Evolutionary conservation across 768 basidiomycete genomes (phyloP), one percentile per base, ranked within the genome.

Genomic region (Lyophyllum shimeji): DNA sequence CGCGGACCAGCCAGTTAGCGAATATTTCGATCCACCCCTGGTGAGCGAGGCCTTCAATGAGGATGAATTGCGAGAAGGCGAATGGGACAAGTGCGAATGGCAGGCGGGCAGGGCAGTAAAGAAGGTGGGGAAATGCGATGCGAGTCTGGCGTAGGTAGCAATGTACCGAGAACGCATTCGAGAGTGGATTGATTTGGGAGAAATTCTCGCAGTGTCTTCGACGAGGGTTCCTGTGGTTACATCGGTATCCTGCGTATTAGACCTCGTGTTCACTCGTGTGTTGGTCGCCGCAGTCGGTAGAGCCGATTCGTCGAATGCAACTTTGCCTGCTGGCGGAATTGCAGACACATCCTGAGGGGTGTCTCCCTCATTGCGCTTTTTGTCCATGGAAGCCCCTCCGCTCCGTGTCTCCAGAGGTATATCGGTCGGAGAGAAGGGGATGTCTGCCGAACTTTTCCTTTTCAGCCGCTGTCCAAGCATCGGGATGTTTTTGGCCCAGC

Each of bases 31-130:
- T 92, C 94, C 95, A 98, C 24, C 93, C 93, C 56, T 87, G 85
- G 58, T 84, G 79, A 12, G 85, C 78, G 6, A 98, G 80, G 0
- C 81, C 90, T 66, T 95, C 89, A 55, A 96, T 92, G 54, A 98
- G 83, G 61, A 98, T 93, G 74, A 98, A 98, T 71, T 95, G 93
- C 0, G 89, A 87, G 67, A 98, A 94, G 0, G 94, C 91, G 65
- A 98, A 98, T 0, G 93, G 93, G 15, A 97, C 75, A 7, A 97
- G 83, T 12, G 84, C 80, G 56, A 94, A 84, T 0, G 94, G 95
- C 0, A 95, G 76, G 18, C 87, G 82, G 0, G 83, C 20, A 86
- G 72, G 20, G 85, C 82, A 9, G 81, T 82, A 67, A 80, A 77
- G 58, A 89, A 76, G 1, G 90, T 94, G 0, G 93, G 93, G 67